Percentiles rank a stretch among this genome's conserved stretches.
Evolutionary conservation across 768 basidiomycete genomes (phyloP).

Genomic region (Daedaleopsis nitida): DNA sequence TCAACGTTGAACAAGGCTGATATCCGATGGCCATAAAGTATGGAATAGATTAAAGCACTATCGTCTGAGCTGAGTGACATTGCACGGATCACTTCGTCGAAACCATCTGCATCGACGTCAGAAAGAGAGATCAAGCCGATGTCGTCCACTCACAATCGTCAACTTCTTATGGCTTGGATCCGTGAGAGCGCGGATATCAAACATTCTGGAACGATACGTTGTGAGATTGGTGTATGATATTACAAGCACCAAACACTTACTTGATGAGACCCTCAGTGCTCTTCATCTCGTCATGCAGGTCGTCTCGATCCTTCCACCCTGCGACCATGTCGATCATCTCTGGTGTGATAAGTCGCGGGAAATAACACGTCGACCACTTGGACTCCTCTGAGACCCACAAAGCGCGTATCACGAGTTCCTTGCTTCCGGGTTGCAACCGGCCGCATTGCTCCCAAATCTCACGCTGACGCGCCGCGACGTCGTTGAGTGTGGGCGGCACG

Average conservation of each 20-base stretch:
- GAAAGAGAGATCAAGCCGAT: neutral
- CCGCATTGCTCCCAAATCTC: neutral
- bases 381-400: slow-evolving; percentile 7
- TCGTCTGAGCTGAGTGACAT: too few species aligned
- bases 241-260: neutral
- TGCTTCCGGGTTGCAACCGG: neutral
- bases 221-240: too few species aligned
- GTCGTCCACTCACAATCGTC: slow-evolving; percentile 7
- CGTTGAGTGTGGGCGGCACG: slow-evolving; percentile 11
- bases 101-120: neutral
- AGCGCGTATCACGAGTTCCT: slow-evolving; percentile 1
- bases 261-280: slow-evolving; percentile 1
- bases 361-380: slow-evolving; percentile 8
- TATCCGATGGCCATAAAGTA: too few species aligned
- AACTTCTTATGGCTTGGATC: slow-evolving; percentile 12
- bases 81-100: neutral
- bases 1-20: too few species aligned
- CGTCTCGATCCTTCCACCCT: slow-evolving; percentile 3
- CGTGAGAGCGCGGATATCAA: slow-evolving; percentile 5
- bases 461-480: neutral
- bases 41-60: too few species aligned
- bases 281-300: neutral
- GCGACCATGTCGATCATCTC: slow-evolving; percentile 7
- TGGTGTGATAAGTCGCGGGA: slow-evolving; percentile 5
- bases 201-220: neutral